A percentile compares a stretch with the other conserved stretches of the same genome.
phyloP scores from a whole-genome alignment of 805 yeast species.

The Tetrapisispora fleetii region DNA sequence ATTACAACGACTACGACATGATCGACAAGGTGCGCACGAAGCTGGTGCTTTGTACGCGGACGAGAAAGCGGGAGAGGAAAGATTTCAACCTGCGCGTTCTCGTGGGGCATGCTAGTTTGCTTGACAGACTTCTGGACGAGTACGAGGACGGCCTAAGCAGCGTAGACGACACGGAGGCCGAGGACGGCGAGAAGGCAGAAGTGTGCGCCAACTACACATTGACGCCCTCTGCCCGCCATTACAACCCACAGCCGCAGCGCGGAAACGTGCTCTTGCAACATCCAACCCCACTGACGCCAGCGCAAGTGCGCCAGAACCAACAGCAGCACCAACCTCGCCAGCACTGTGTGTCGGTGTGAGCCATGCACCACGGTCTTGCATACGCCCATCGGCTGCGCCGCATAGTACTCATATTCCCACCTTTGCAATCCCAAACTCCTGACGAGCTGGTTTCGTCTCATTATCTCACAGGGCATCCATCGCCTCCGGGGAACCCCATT shows the following conservation, averaged over 20 bases:
- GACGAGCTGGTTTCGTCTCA: background rate
- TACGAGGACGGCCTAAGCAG: background rate
- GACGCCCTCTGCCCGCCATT: background rate
- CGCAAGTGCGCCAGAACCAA: background rate
- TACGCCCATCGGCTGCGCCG: too few species aligned
- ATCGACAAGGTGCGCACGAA: constrained; percentile 1
- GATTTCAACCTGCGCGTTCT: constrained; percentile 22
- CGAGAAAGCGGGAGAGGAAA: constrained; percentile 5
- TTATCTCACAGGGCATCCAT: background rate
- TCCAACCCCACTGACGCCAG: background rate
- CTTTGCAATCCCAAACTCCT: background rate
- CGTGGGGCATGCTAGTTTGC: constrained; percentile 27
- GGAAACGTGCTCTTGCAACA: background rate
- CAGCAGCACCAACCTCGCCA: background rate
- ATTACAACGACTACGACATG: background rate
- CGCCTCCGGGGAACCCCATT: background rate
- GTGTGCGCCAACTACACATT: background rate
- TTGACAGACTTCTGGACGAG: constrained; percentile 12
- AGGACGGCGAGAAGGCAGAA: too few species aligned
- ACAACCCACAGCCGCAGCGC: background rate
- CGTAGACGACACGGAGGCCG: background rate
- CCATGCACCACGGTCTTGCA: too few species aligned
- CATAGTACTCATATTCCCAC: too few species aligned
- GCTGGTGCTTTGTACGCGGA: background rate
- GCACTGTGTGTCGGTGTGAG: background rate